Base-by-base conservation (phyloP, 2,329 filamentous ascomycete species). In the Nemania sp. region DNA sequence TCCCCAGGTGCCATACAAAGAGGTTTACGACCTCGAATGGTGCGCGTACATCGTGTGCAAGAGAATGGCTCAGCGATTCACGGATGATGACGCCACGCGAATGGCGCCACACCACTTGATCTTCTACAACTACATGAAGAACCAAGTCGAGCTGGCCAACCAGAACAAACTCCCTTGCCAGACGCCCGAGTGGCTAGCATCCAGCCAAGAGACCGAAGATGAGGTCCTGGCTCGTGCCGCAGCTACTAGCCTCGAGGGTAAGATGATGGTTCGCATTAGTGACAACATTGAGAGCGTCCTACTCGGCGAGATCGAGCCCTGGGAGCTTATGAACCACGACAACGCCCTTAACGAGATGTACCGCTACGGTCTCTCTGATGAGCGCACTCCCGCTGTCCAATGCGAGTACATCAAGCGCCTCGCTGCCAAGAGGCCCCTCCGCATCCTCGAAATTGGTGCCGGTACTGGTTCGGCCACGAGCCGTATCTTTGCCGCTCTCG, bases 401-500 rank as follows among this genome's bases (percentile, higher is more conserved):
- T 70, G 67, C 59, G 69, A 71, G 40, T 72, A 69, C 49, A 68
- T 72, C 54, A 67, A 65, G 49, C 65, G 63, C 40, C 64, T 72
- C 2, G 65, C 68, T 20, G 60, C 72, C 21, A 74, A 75, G 62
- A 70, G 68, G 4, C 69, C 70, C 11, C 67, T 77, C 35, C 70
- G 71, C 15, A 74, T 81, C 35, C 65, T 81, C 7, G 69, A 72
- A 20, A 70, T 78, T 12, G 78, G 79, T 57, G 78, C 76, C 10
- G 79, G 79, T 13, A 80, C 77, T 2, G 79, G 78, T 25, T 74
- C 73, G 10, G 72, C 77, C 0, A 81, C 80, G 0, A 70, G 72
- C 21, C 55, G 57, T 3, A 71, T 81, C n/a, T 66, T 81, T 10
- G 64, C 70, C 1, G 58, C 62, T 2, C 65, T 80, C 4, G 72